phyloP scores from a whole-genome alignment of 345 rosid species.

The Populus alba region DNA sequence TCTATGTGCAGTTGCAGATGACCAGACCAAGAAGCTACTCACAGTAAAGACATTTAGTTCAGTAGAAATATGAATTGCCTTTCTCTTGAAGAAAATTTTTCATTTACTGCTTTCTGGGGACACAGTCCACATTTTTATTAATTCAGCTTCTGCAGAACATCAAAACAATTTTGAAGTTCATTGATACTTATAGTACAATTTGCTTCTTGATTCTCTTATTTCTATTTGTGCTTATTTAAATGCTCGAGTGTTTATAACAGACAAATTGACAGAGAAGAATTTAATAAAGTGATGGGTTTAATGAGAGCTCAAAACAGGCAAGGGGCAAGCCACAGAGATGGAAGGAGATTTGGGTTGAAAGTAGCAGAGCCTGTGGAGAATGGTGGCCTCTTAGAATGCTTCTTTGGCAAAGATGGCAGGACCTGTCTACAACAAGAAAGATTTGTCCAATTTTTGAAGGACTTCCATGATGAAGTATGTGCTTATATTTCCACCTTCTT shows the following conservation, averaged over 20 bases:
- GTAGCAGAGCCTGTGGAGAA: slow-evolving; percentile 23
- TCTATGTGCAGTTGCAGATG: no score
- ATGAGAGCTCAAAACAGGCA: slow-evolving; percentile 33
- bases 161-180: not conserved
- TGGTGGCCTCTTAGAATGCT: slow-evolving; percentile 25
- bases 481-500: not conserved
- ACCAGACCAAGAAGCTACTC: no score
- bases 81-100: not conserved
- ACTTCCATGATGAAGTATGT: slow-evolving; percentile 27
- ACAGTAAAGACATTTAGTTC: no score
- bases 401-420: slow-evolving; percentile 29
- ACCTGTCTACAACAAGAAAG: slow-evolving; percentile 17
- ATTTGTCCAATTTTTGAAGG: slow-evolving; percentile 27
- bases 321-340: slow-evolving; percentile 22
- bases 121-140: not conserved
- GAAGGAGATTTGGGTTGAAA: slow-evolving; percentile 16
- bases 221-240: not conserved
- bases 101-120: not conserved
- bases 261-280: slow-evolving; percentile 25
- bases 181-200: not conserved
- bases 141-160: not conserved
- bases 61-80: no score
- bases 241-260: not conserved
- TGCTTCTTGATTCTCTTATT: not conserved
- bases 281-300: slow-evolving; percentile 26